Evolutionary conservation across 1,284 basidiomycete species (phyloP).

Genomic region (Cystobasidiaceae sp.): DNA sequence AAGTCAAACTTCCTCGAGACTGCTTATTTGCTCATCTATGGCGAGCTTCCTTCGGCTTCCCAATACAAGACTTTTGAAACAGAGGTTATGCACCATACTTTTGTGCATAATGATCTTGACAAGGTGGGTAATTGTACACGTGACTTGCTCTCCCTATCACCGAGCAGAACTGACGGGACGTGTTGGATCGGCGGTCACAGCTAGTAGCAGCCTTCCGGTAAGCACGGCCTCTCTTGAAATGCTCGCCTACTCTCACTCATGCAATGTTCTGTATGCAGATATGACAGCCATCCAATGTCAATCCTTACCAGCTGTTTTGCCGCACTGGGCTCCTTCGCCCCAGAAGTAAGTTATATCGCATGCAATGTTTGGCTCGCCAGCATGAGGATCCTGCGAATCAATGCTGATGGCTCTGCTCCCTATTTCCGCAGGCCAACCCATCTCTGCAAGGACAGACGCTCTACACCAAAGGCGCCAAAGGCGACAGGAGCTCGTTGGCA

Average conservation of each 20-base stretch:
- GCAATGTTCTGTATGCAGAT: conserved; percentile 62
- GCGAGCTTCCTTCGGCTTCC: conserved; percentile 62
- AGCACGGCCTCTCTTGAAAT: neutral
- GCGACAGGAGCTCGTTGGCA: conserved; percentile 58
- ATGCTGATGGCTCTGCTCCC: conserved; percentile 2
- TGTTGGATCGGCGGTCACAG: neutral
- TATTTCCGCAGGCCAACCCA: conserved; percentile 46
- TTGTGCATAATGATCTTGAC: conserved; percentile 70
- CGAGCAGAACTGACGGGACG: neutral
- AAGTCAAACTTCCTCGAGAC: conserved; percentile 70
- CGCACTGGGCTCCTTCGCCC: conserved; percentile 76
- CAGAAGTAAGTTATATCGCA: conserved; percentile 49
- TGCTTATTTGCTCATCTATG: conserved; percentile 57
- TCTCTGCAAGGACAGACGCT: conserved; percentile 64
- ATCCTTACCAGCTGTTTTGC: conserved; percentile 78
- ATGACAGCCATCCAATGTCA: conserved; percentile 82
- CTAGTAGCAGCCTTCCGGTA: conserved; percentile 30
- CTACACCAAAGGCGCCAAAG: conserved; percentile 55
- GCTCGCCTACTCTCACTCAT: conserved; percentile 55
- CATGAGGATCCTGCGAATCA: too few species aligned
- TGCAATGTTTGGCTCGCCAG: too few species aligned
- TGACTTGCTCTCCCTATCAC: neutral
- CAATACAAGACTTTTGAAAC: conserved; percentile 62
- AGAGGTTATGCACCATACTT: conserved; percentile 71
- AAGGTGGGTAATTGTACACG: conserved; percentile 57